Base-by-base conservation (phyloP, 2,329 filamentous ascomycete species). In the Cladosporium sphaerospermum region DNA sequence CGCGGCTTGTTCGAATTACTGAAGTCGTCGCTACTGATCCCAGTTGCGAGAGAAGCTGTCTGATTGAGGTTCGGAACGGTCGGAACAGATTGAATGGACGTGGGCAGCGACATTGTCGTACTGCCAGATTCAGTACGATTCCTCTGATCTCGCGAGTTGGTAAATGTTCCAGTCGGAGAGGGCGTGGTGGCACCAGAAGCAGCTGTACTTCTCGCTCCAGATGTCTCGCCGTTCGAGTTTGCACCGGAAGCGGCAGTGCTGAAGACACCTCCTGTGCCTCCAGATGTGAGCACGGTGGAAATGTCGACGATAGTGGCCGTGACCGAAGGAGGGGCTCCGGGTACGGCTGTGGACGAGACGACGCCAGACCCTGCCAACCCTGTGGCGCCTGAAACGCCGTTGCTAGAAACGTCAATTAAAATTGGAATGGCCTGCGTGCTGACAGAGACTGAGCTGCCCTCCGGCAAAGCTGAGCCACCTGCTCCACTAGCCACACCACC, bases 331-430 rank as follows among this genome's bases (percentile, higher is more conserved):
- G 10, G 47, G 41, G 14, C 47, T 34, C 14, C 42, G 28, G 32
- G n/a, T 28, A 36, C 13, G 5, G n/a, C 39, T 3, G 8, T 33
- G 9, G 49, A 42, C 19, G 32, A 31, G 7, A 52, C 52, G 9
- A 11, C 49, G 4, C 62, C 61, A 9, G 59, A 61, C n/a, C 47
- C 51, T 10, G 57, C 50, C 39, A 45, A 57, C 31, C 57, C 57
- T 4, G 61, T 60, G 28, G 18, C 42, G 9, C 23, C 33, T 4
- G 51, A 46, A 28, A 41, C 36, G 34, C 36, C 45, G 16, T 33
- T 45, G 40, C 32, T 16, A 11, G 37, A 37, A 23, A 16, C 23
- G 16, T 23, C 54, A 41, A 19, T 23, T n/a, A 52, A 54, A 18
- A 45, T 39, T n/a, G 45, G 45, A 14, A 18, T 40, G 31, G 23